Evolutionary conservation across 352 stramenopile genomes (phyloP), one percentile per base, ranked within the genome.

Genomic region (Globisporangium perplexum): DNA sequence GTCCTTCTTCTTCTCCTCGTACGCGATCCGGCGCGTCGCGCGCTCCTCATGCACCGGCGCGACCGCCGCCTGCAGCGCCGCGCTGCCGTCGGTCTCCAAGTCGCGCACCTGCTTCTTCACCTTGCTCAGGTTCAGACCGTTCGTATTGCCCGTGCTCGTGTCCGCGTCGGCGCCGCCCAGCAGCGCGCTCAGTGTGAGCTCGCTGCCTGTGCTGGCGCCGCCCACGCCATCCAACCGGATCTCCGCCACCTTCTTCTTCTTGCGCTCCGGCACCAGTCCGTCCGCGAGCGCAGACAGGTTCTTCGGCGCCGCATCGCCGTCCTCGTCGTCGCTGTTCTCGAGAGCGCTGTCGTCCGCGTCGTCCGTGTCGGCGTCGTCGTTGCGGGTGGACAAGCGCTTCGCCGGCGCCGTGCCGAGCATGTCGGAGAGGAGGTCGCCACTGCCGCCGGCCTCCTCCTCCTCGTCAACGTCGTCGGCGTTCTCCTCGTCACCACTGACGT

Each of bases 1-100:
- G 45, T 98, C 86, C 47, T 97, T 77, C 20, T 71, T 73, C 59
- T 95, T 93, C 41, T 96, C 66, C 31, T 80, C 57, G 62, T 98
- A 98, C 42, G 82, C 75, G 24, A 97, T 68, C 59, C 97, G 96
- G 7, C 95, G 81, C 24, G 84, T 72, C 7, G 80, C 86, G 26
- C 95, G 88, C 46, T 95, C 89, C 11, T 95, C 83, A 10, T 96
- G 71, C 7, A 97, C 73, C 0, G 82, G 75, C 24, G 89, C 73
- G 1, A 95, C 56, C 0, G 84, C 82, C 23, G 83, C 74, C 46
- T 83, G 61, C 28, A 94, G 50, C 30, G 77, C 74, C 0, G 63
- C 73, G 24, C 68, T 75, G 44, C 69, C 68, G 42, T 86, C 75
- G 47, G 70, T 74, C 57, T 90, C 81, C 38, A 90, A 62, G 24